Base-by-base conservation (phyloP, 441 rosid species). In the Croton setiger region DNA sequence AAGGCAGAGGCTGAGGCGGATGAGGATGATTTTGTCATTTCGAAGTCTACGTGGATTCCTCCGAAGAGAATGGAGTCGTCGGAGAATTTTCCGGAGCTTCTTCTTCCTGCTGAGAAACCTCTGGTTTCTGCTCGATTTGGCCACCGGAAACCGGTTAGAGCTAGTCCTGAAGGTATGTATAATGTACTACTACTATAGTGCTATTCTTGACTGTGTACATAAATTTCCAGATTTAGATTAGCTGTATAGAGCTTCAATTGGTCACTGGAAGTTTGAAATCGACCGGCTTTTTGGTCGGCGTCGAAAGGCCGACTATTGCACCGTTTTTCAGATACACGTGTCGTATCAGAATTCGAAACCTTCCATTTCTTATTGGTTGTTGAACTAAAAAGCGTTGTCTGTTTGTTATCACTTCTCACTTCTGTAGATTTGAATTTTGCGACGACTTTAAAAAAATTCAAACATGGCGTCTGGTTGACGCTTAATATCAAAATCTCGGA, bases 161-260 rank as follows among this genome's bases (percentile, higher is more conserved):
- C 84, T 60, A 82, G 69, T 60, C 81, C 81, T 58, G 88, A 89
- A 84, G 97, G 98, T 92, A 86, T 47, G 1, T 7, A 36, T 39
- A 12, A 4, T 17, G 13, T 13, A 0, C 4, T 12, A 52, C 36
- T 21, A 3, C 21, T 43, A 39, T n/a, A 15, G 8, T 7, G 4
- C 56, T 52, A 52, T 27, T 27, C 31, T 27, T 27, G 31, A 27
- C 1, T 11, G 2, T n/a, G 31, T 52, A 51, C n/a, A 4, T 48
- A 14, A 4, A 17, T 3, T 39, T 5, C 37, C 20, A 48, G 37
- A 45, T 66, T 55, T 23, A 45, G 52, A 27, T 43, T 37, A 9
- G 60, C 21, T 56, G 55, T 59, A 21, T 43, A 23, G 47, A 60
- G 52, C 53, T 6, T 56, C 56, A 17, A n/a, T 31, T 47, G 43